phyloP scores from a whole-genome alignment of 371 early-diverging fungal species.

The Chytridiales sp. region DNA sequence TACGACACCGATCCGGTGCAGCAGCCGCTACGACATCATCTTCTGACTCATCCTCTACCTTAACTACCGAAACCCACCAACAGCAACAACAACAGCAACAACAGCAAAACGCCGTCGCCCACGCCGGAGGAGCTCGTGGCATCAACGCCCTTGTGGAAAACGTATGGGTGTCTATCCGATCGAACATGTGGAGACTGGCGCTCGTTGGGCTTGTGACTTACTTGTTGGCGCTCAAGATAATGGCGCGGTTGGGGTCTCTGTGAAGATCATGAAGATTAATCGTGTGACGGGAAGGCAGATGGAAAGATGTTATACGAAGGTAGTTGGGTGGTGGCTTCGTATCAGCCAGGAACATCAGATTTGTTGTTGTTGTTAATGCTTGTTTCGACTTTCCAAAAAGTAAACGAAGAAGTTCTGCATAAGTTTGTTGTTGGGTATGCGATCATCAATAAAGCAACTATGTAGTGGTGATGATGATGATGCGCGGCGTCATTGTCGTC shows the following conservation, averaged over 20 bases:
- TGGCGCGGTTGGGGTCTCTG: conserved; percentile 7
- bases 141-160: neutral
- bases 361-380: no score
- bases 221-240: conserved; percentile 24
- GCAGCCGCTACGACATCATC: neutral
- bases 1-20: neutral
- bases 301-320: no score
- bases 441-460: no score
- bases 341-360: no score
- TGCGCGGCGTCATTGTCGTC: no score
- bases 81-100: conserved; percentile 35
- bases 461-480: no score
- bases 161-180: conserved; percentile 9
- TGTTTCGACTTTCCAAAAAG: no score
- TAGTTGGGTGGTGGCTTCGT: no score
- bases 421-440: no score
- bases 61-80: conserved; percentile 10
- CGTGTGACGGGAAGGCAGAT: no score
- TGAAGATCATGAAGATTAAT: no score
- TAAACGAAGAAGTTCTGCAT: no score
- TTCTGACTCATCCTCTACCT: neutral
- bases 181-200: conserved; percentile 27
- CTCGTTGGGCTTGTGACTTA: conserved; percentile 30
- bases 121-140: neutral
- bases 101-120: conserved; percentile 32